Evolutionary conservation across 2,329 filamentous ascomycete species (phyloP), one percentile per base, ranked within the genome.

Genomic region (Monilinia polystroma): DNA sequence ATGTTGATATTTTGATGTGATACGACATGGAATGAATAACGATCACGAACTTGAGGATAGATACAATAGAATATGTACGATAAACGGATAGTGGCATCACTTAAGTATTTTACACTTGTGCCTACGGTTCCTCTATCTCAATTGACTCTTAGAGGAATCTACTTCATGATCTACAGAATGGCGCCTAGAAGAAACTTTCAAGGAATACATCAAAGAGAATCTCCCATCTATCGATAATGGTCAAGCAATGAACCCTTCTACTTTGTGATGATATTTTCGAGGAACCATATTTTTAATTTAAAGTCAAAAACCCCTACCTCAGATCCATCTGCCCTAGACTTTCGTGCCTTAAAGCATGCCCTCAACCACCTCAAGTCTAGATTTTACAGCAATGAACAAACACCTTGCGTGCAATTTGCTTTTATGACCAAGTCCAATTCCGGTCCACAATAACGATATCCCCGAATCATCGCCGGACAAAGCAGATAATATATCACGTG

Each of bases 391-490:
- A 49, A 32, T 58, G 41, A 14, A 49, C 8, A 54, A 35, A 55
- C n/a, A 51, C 12, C 43, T 23, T 45, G 55, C 2, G 14, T 43
- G 41, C 41, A 16, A 43, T 16, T 16, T 1, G 41, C 12, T 35
- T 26, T 43, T 26, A 26, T 43, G n/a, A 11, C 26, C n/a, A 1
- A 23, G 18, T n/a, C 20, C 57, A 43, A 10, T 41, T n/a, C 20
- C 43, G 29, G 20, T 41, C 38, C 38, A n/a, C 12, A 20, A 20
- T 32, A 32, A 11, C 10, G 12, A 32, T 23, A 3, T 60, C 45
- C 45, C 58, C 58, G 58, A 62, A 62, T 41, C 58, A 52, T 51
- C 29, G 58, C 58, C 58, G 58, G 20, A 41, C 20, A 51, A 51
- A 51, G 45, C 32, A 35, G 32, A 35, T 35, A 35, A 35, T 12